Percentiles rank a stretch among this genome's conserved stretches.
phyloP scores from a whole-genome alignment of 306 rosid genomes.

The Malus sylvestris region DNA sequence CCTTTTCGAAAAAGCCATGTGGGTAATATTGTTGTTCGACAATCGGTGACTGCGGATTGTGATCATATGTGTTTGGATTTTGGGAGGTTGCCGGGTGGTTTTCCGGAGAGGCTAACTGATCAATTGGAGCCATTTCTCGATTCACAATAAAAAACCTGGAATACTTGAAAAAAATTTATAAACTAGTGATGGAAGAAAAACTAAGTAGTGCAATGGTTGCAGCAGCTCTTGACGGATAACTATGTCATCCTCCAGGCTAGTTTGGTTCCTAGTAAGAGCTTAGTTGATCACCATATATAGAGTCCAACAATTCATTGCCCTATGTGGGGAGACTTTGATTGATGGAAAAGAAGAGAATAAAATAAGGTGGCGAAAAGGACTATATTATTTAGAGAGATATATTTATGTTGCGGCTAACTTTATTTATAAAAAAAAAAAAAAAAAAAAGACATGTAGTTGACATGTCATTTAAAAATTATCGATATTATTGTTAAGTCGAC shows the following conservation, averaged over 20 bases:
- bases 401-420: not conserved
- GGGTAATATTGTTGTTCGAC: constrained; percentile 31
- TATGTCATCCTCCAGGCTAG: not conserved
- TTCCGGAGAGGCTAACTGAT: not conserved
- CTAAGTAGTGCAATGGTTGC: not conserved
- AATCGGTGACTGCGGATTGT: not conserved
- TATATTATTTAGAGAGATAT: not conserved
- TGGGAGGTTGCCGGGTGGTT: not conserved
- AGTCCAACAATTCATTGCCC: not conserved
- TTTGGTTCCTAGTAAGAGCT: not conserved
- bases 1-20: constrained; percentile 47
- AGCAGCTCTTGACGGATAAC: not conserved
- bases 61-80: not conserved
- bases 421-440: too few species aligned
- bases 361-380: not conserved
- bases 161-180: not conserved
- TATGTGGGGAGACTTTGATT: not conserved
- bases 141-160: not conserved
- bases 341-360: not conserved
- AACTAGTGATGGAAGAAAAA: not conserved
- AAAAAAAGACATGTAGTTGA: not conserved
- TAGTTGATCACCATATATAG: not conserved
- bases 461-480: too few species aligned
- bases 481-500: too few species aligned
- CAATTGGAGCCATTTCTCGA: not conserved